Percentiles rank a stretch among this genome's conserved stretches.
Conservation (phyloP, 1,284 basidiomycete genomes). For the Puccinia coronata region DNA sequence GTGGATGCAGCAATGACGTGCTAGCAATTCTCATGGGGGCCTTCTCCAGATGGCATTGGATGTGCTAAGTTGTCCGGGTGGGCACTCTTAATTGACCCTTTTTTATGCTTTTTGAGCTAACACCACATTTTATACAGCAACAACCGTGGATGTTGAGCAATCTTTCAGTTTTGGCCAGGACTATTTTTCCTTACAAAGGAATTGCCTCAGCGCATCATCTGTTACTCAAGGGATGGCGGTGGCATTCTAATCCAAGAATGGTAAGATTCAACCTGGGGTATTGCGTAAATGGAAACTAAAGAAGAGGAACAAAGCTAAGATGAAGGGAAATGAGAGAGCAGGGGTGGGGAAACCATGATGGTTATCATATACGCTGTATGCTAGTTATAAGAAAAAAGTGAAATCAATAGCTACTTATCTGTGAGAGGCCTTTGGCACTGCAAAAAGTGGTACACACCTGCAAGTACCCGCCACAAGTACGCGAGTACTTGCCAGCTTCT, state of each 20-base stretch:
- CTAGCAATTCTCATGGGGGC: not conserved
- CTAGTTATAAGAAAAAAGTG: too few species aligned
- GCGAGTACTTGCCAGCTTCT: too few species aligned
- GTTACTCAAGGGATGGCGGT: constrained; percentile 5
- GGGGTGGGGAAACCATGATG: not conserved
- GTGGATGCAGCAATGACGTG: not conserved
- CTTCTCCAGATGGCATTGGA: too few species aligned
- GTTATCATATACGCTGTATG: too few species aligned
- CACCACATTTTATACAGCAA: not conserved
- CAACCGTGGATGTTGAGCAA: not conserved
- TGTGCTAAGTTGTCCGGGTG: constrained; percentile 6
- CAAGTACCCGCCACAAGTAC: too few species aligned
- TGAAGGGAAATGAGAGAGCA: not conserved
- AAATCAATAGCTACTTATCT: too few species aligned
- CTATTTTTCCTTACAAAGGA: not conserved
- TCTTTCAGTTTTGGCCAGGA: not conserved
- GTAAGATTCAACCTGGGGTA: not conserved
- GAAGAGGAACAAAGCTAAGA: not conserved
- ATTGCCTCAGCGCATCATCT: not conserved
- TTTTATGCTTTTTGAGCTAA: not conserved
- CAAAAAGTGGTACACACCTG: too few species aligned
- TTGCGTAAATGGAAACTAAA: too few species aligned
- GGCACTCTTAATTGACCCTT: not conserved
- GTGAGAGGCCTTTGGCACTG: too few species aligned
- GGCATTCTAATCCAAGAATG: constrained; percentile 1